Evolutionary conservation across 441 rosid species (phyloP).

Genomic region (Rhodomyrtus psidioides): DNA sequence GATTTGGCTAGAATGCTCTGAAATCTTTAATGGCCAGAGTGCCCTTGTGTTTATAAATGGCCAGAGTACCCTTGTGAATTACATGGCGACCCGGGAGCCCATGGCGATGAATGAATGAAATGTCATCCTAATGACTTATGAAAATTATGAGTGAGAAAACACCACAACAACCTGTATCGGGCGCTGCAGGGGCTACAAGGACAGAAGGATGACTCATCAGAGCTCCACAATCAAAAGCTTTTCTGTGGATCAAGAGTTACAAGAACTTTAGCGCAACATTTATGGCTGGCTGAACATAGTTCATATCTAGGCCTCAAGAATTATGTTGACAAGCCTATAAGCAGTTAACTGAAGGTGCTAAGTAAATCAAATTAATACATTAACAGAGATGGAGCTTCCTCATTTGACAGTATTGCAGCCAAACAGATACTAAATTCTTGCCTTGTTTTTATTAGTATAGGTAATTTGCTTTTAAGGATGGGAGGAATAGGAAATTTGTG

Average conservation of each 20-base stretch:
- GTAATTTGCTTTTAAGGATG: not conserved
- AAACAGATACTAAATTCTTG: not conserved
- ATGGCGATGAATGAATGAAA: too few relatives aligned
- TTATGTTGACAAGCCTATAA: not conserved
- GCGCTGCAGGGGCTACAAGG: not conserved
- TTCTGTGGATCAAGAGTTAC: conserved; percentile 33
- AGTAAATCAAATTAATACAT: not conserved
- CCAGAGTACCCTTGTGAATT: too few relatives aligned
- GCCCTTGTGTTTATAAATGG: too few relatives aligned
- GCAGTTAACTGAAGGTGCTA: not conserved
- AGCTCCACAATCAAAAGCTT: conserved; percentile 34
- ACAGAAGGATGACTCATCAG: not conserved
- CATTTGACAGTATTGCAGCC: not conserved
- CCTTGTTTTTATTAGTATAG: not conserved
- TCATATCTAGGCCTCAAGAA: not conserved
- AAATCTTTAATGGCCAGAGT: too few relatives aligned
- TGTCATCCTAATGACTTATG: too few relatives aligned
- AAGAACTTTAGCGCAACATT: not conserved
- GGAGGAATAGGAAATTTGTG: not conserved
- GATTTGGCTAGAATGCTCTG: too few relatives aligned
- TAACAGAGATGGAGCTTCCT: not conserved
- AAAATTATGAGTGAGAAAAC: not conserved
- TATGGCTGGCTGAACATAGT: not conserved
- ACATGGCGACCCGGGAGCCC: too few relatives aligned
- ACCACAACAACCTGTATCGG: not conserved